Base-by-base conservation (phyloP, 768 basidiomycete genomes). In the Suillus spraguei region DNA sequence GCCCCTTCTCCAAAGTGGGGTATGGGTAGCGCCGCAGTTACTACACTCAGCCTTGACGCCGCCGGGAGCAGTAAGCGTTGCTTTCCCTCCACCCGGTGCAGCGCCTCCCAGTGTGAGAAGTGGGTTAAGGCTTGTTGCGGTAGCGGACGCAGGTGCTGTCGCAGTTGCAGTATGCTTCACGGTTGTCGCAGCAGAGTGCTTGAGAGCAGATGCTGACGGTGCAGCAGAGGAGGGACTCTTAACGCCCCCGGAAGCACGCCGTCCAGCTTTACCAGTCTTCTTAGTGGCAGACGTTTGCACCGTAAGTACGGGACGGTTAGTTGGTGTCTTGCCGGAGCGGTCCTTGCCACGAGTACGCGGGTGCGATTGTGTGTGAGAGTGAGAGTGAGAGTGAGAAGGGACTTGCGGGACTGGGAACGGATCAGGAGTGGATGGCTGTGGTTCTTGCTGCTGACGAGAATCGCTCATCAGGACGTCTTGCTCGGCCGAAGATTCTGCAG, bases 21-120 rank as follows among this genome's bases (percentile, higher is more conserved):
- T 94, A 66, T 93, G 92, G 0, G 92, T 94, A 5, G 92, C 92
- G 24, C 92, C 93, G 69, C 92, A 94, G 74, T n/a, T 94, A 8
- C 89, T 89, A 70, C 93, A 94, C 68, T 94, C 93, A 7, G 91
- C 90, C 78, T 94, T 94, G 63, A 83, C 82, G 36, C 85, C 85
- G 24, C 81, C 83, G 5, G 83, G n/a, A n/a, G 84, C 83, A 33
- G 82, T 77, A 17, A 58, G 39, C 1, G 56, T 58, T 20, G 56
- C 24, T 13, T 58, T 58, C 3, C 56, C 38, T 10, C 24, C 38
- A 17, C 36, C 55, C 24, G 5, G 24, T 17, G 56, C 24, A 68
- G 78, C 73, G 62, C 64, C 42, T 56, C 67, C 73, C 10, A 66
- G 66, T 8, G 70, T 70, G 52, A 78, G 76, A 14, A 82, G 74